Conservation (phyloP, 2,329 filamentous ascomycete genomes). For the Alternaria consortialis region DNA sequence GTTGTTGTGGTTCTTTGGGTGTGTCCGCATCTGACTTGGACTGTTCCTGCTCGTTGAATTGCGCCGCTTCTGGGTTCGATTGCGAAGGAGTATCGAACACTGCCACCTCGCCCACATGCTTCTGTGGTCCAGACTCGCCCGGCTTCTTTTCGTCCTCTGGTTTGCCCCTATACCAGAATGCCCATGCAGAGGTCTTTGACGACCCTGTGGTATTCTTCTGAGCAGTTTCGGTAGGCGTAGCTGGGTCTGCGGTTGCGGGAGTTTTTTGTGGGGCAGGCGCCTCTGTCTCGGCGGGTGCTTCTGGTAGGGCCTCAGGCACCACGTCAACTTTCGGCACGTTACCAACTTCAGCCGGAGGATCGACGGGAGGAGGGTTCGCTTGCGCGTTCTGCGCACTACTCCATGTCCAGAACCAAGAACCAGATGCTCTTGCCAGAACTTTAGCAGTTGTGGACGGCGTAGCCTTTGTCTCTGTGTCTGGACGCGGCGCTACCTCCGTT, state of each 20-base stretch:
- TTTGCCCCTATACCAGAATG: conserved; percentile 76
- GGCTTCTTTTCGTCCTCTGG: conserved; percentile 60
- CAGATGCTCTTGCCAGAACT: conserved; percentile 30
- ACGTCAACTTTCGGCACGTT: conserved; percentile 17
- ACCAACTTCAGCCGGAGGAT: conserved; percentile 16
- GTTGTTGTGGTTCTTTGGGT: conserved; percentile 28
- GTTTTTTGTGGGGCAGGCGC: conserved; percentile 9
- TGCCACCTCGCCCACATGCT: conserved; percentile 61
- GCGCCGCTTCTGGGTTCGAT: conserved; percentile 60
- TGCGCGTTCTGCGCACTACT: conserved; percentile 57
- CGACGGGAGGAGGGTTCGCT: conserved; percentile 34
- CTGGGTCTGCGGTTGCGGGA: conserved; percentile 8
- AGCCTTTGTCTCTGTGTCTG: conserved; percentile 30
- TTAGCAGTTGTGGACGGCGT: conserved; percentile 15
- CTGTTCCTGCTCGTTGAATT: conserved; percentile 58
- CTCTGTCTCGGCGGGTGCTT: conserved; percentile 1
- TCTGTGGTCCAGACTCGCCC: conserved; percentile 66
- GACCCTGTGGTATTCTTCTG: conserved; percentile 48
- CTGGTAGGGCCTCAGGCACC: conserved; percentile 9
- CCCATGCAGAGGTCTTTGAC: conserved; percentile 72
- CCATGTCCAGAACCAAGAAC: conserved; percentile 62
- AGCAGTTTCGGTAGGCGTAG: conserved; percentile 17
- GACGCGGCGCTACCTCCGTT: not conserved
- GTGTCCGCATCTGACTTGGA: conserved; percentile 24
- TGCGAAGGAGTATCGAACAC: conserved; percentile 62